phyloP scores from a whole-genome alignment of 2,329 filamentous ascomycete genomes.

The Alternaria solani region DNA sequence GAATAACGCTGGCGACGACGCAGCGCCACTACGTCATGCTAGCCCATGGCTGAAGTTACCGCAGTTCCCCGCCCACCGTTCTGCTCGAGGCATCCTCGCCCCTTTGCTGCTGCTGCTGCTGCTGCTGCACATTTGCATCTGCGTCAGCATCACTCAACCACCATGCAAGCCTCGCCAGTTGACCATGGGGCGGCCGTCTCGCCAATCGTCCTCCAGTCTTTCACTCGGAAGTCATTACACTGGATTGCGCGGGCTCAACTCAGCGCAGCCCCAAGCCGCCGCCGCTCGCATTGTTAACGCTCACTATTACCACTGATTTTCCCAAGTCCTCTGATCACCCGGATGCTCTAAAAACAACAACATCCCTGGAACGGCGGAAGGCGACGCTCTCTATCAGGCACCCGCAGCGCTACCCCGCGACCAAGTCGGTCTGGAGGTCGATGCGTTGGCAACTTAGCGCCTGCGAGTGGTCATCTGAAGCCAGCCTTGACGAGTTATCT shows the following conservation, averaged over 20 bases:
- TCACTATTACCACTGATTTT: conserved; percentile 19
- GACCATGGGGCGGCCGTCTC: conserved; percentile 22
- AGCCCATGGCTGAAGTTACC: conserved; percentile 10
- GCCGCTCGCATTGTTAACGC: conserved; percentile 10
- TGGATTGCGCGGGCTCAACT: conserved; percentile 29
- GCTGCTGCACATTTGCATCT: conserved; percentile 4
- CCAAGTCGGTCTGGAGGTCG: conserved; percentile 44
- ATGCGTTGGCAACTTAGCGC: conserved; percentile 52
- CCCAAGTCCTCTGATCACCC: conserved; percentile 33
- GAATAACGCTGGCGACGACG: background rate
- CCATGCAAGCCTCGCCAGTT: conserved; percentile 32
- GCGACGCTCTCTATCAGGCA: conserved; percentile 45
- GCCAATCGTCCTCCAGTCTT: conserved; percentile 21
- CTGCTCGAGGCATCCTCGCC: conserved; percentile 2
- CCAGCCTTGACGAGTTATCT: conserved; percentile 34
- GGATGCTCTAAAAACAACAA: conserved; percentile 44
- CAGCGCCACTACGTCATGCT: conserved; percentile 16
- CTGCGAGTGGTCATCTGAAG: conserved; percentile 49
- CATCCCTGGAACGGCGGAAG: conserved; percentile 29
- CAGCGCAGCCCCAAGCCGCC: conserved; percentile 20
- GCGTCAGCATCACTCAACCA: conserved; percentile 23
- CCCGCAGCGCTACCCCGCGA: conserved; percentile 45
- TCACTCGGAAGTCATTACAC: conserved; percentile 21
- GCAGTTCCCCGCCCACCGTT: conserved; percentile 7
- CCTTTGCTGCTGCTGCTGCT: conserved; percentile 1